A percentile compares a stretch with the other conserved stretches of the same genome.
Conservation (phyloP, 768 basidiomycete genomes). For the Kwoniella sp. region DNA sequence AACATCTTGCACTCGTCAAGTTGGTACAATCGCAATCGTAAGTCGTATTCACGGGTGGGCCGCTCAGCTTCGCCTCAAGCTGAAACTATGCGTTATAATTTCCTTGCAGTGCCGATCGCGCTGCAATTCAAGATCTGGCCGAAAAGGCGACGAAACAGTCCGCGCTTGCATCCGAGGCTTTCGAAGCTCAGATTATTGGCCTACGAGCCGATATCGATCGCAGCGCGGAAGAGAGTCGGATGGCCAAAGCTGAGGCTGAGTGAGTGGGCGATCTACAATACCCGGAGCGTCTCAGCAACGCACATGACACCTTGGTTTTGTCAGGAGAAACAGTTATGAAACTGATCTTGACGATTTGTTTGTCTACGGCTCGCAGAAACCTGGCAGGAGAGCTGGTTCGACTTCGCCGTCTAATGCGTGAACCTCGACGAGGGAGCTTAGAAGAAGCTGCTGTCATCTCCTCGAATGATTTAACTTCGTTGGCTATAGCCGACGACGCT, state of each 20-base stretch:
- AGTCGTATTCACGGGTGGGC: slow-evolving; percentile 10
- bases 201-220: slow-evolving; percentile 31
- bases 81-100: too few relatives aligned
- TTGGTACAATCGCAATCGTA: slow-evolving; percentile 48
- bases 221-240: slow-evolving; percentile 22
- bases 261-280: too few relatives aligned
- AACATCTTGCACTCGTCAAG: slow-evolving; percentile 42
- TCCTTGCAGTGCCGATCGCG: slow-evolving; percentile 27
- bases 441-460: slow-evolving; percentile 19
- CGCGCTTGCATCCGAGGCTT: slow-evolving; percentile 21
- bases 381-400: slow-evolving; percentile 35
- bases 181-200: slow-evolving; percentile 33
- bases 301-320: too few relatives aligned
- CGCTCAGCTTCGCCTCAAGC: neutral
- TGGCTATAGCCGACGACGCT: neutral
- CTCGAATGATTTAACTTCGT: slow-evolving; percentile 6
- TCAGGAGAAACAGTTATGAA: too few relatives aligned
- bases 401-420: slow-evolving; percentile 40
- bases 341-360: too few relatives aligned
- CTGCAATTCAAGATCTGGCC: slow-evolving; percentile 24
- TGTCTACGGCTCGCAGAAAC: slow-evolving; percentile 31
- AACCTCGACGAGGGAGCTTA: slow-evolving; percentile 19
- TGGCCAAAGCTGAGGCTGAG: slow-evolving; percentile 38
- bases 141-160: slow-evolving; percentile 25
- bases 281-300: too few relatives aligned